Evolutionary conservation across 176 grass and related monocot species (phyloP), one percentile per base, ranked within the genome.

Genomic region (Zoysia japonica): DNA sequence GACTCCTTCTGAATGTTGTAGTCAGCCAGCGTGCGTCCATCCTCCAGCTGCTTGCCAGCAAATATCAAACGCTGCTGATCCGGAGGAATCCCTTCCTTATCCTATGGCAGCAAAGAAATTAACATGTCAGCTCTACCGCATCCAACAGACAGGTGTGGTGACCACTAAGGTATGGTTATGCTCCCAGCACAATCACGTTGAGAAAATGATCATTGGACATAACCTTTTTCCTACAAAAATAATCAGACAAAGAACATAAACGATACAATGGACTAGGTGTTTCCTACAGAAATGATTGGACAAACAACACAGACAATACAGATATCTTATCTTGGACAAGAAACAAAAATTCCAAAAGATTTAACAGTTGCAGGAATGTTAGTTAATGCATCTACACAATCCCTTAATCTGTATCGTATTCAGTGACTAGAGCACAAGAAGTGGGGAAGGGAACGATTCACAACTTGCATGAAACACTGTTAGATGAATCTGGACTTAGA

Each of bases 1-100:
- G 94, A 93, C 49, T 97, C 94, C 84, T 97, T 97, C 47, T 91
- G 94, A 82, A 97, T 90, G 46, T 91, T 97, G 85, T 93, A 97
- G 61, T 97, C 91, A 57, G 91, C 91, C 85, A 97, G 86, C 1
- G 89, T 90, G 50, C 91, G 89, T 2, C 91, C 94, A 86, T 97
- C 94, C 61, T 97, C 94, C 71, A 97, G 53, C 64, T 90, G 94
- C 67, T 97, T 97, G 55, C 94, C 94, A 40, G 91, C 87, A 53
- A 93, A 97, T 85, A 97, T 91, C 61, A 97, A 70, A 9, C 89
- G 83, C 47, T 93, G 94, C 62, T 97, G 87, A 62, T 97, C 94
- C 14, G 91, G 94, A 17, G 94, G 91, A 50, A 97, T 91, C 40
- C 94, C 94, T 84, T 97, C 94, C 82, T 97, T 86, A 56, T 93